Evolutionary conservation across 2,329 filamentous ascomycete species (phyloP).

Genomic region (Diaporthe caulivora): DNA sequence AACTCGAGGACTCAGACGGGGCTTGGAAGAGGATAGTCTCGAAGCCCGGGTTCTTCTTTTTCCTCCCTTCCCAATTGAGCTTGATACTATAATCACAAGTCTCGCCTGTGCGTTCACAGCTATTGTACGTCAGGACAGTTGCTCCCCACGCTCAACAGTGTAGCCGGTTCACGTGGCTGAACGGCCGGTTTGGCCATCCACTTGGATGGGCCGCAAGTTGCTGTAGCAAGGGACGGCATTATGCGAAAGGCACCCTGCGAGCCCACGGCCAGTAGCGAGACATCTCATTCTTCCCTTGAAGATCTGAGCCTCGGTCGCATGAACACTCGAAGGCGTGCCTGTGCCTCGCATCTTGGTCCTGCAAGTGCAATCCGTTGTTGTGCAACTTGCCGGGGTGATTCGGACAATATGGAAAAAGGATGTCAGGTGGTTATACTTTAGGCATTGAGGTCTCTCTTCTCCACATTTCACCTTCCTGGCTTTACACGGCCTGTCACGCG

Average conservation of each 20-base stretch:
- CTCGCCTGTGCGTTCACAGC: slow-evolving; percentile 78
- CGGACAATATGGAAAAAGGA: slow-evolving; percentile 9
- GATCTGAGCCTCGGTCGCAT: not conserved
- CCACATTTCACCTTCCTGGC: slow-evolving; percentile 80
- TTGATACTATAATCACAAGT: slow-evolving; percentile 85
- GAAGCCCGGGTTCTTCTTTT: slow-evolving; percentile 66
- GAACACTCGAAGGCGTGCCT: not conserved
- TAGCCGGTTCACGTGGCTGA: not conserved
- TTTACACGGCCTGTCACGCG: slow-evolving; percentile 77
- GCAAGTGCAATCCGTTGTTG: not conserved
- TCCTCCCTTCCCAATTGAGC: slow-evolving; percentile 83
- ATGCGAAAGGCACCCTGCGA: not conserved
- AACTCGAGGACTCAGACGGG: slow-evolving; percentile 41
- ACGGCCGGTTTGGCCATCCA: slow-evolving; percentile 19
- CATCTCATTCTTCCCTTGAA: not conserved
- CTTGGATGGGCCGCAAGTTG: slow-evolving; percentile 19
- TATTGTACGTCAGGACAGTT: slow-evolving; percentile 41
- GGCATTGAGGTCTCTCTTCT: slow-evolving; percentile 79
- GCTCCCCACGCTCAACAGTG: not conserved
- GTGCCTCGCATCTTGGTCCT: not conserved
- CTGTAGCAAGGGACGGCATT: not conserved
- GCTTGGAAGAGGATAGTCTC: slow-evolving; percentile 46
- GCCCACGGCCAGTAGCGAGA: not conserved
- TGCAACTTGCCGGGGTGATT: not conserved
- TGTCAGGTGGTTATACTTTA: slow-evolving; percentile 62